Conservation (phyloP, 2,329 filamentous ascomycete genomes). For the Alternaria viburni region DNA sequence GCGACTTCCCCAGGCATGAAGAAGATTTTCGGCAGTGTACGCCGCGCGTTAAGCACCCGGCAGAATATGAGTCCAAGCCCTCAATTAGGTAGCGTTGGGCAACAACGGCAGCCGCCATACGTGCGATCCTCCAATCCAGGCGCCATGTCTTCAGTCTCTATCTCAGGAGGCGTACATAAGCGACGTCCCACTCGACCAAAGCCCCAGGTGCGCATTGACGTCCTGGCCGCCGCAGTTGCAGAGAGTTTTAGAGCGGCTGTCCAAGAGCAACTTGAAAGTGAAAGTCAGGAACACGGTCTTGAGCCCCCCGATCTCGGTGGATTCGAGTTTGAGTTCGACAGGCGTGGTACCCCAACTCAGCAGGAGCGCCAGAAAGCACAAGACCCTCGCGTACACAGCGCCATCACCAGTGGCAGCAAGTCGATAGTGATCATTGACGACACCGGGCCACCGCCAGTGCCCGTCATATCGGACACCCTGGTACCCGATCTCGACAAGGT, state of each 20-base stretch:
- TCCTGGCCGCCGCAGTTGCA: slow-evolving; percentile 77
- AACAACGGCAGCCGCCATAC: slow-evolving; percentile 31
- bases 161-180: slow-evolving; percentile 40
- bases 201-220: slow-evolving; percentile 72
- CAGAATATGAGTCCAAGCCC: slow-evolving; percentile 40
- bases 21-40: slow-evolving; percentile 84
- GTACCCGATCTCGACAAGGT: slow-evolving; percentile 20
- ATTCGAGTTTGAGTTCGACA: slow-evolving; percentile 47
- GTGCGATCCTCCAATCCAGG: slow-evolving; percentile 40
- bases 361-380: slow-evolving; percentile 21
- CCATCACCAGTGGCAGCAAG: slow-evolving; percentile 80
- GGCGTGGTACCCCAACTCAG: slow-evolving; percentile 18
- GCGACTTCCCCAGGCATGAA: slow-evolving; percentile 71
- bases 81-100: slow-evolving; percentile 24
- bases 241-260: slow-evolving; percentile 82
- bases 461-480: slow-evolving; percentile 62
- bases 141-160: slow-evolving; percentile 28
- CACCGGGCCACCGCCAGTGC: slow-evolving; percentile 62
- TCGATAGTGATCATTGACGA: slow-evolving; percentile 88
- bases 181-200: slow-evolving; percentile 36
- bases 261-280: slow-evolving; percentile 61
- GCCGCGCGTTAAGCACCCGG: slow-evolving; percentile 75
- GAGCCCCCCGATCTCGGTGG: slow-evolving; percentile 35
- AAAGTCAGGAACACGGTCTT: slow-evolving; percentile 30
- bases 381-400: slow-evolving; percentile 54